A percentile compares a stretch with the other conserved stretches of the same genome.
Evolutionary conservation across 305 asterid genomes (phyloP).

Genomic region (Coffea humblotiana): DNA sequence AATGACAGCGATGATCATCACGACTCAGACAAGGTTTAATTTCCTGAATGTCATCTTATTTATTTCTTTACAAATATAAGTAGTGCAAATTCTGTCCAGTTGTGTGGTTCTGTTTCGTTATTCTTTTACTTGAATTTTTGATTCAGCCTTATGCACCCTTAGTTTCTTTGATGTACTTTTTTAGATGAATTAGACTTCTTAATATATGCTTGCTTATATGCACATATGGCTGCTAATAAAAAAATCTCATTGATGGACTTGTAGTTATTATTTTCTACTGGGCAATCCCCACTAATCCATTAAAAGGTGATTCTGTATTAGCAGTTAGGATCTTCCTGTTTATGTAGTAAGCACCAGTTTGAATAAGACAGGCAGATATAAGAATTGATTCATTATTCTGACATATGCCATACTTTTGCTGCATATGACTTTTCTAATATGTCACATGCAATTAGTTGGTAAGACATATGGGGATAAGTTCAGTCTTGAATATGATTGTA

Average conservation of each 20-base stretch:
- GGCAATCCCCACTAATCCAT: not conserved
- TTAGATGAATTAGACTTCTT: not conserved
- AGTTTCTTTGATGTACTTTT: not conserved
- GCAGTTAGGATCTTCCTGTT: not conserved
- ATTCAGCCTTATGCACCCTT: not conserved
- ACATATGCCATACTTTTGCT: not conserved
- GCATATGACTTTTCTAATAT: not conserved
- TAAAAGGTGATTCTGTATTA: not conserved
- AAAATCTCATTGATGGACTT: not conserved
- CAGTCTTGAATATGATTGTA: not conserved
- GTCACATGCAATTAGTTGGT: not conserved
- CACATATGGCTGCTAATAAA: not conserved
- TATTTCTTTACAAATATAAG: not conserved
- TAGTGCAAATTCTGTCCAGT: not conserved
- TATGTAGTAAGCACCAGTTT: not conserved
- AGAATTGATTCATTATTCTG: not conserved
- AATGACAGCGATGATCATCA: slow-evolving; percentile 24
- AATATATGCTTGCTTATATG: not conserved
- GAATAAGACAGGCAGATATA: not conserved
- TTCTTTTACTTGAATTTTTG: not conserved
- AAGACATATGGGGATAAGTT: not conserved
- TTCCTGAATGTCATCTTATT: not conserved
- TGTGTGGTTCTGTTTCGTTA: not conserved
- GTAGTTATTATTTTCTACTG: not conserved
- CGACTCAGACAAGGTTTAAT: slow-evolving; percentile 50